Percentiles rank a stretch among this genome's conserved stretches.
Conservation (phyloP, 805 yeast species). For the Candida methanosorbosa region DNA sequence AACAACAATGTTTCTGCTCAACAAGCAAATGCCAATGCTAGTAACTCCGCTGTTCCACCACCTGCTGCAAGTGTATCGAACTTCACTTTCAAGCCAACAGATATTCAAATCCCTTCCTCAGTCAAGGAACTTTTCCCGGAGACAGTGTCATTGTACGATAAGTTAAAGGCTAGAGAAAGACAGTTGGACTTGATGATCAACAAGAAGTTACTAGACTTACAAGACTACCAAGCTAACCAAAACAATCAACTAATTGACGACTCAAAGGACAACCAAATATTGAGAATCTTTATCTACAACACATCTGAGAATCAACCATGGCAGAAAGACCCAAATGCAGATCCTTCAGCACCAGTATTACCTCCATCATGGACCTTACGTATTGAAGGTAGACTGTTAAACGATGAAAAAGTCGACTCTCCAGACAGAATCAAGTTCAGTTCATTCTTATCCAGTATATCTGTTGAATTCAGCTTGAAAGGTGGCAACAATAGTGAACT, state of each 20-base stretch:
- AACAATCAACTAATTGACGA: constrained; percentile 31
- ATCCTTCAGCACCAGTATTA: constrained; percentile 2
- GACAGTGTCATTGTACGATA: constrained; percentile 59
- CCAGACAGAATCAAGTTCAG: constrained; percentile 57
- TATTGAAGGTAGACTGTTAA: constrained; percentile 75
- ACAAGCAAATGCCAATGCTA: constrained; percentile 1
- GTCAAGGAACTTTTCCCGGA: constrained; percentile 24
- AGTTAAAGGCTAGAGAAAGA: constrained; percentile 73
- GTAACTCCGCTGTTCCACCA: constrained; percentile 5
- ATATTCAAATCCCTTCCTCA: constrained; percentile 21
- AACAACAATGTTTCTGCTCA: not conserved
- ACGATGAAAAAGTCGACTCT: constrained; percentile 23
- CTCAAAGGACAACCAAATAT: constrained; percentile 42
- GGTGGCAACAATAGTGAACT: constrained; percentile 17
- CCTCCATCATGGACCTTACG: constrained; percentile 72
- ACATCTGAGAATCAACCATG: constrained; percentile 84
- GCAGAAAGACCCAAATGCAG: constrained; percentile 36
- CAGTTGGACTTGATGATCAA: constrained; percentile 73
- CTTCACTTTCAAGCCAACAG: constrained; percentile 25
- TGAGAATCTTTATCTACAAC: constrained; percentile 78
- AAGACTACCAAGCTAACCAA: constrained; percentile 50
- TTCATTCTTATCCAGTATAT: constrained; percentile 72
- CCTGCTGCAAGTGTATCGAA: constrained; percentile 4
- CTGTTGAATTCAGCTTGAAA: constrained; percentile 55
- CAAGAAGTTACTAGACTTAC: constrained; percentile 78